Evolutionary conservation across 2,329 filamentous ascomycete species (phyloP), one percentile per base, ranked within the genome.

Genomic region (Xylaria sp.): DNA sequence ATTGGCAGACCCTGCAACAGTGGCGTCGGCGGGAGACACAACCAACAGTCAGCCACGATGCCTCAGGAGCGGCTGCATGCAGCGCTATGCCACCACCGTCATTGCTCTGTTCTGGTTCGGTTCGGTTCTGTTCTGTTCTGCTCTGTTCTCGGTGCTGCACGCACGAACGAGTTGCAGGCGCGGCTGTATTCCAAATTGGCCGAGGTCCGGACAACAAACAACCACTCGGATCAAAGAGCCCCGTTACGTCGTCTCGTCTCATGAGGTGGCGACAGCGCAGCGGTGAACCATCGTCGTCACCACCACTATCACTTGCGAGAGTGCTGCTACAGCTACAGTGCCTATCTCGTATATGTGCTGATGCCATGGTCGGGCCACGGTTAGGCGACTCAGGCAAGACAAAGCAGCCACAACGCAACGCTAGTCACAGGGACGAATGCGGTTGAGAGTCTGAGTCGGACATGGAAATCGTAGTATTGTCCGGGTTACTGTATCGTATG

Each of bases 171-270:
- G 53, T 53, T 59, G 58, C 53, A 55, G 36, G 20, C 59, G 56
- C 58, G 58, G 66, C 62, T 65, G 66, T 52, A 66, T 68, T 68
- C 63, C 62, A 68, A 68, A 68, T 68, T 60, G 34, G 62, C 66
- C 62, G 66, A 67, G 52, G 61, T 30, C 60, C 53, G 50, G 57
- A 55, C 28, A 48, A n/a, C 53, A 57, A 45, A 52, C 25, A 41
- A 55, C 57, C 66, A 65, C 57, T 68, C 66, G 57, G 61, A 58
- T 68, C 56, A 59, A 59, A 58, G 32, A 58, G 41, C 28, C 61
- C 61, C 39, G 60, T 56, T n/a, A n/a, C 15, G 41, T 23, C 25
- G 9, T 58, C 36, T 56, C n/a, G n/a, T n/a, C 18, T 45, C 30
- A 23, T 34, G 39, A 23, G 39, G 53, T 46, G 34, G 59, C 45